phyloP scores from a whole-genome alignment of 805 yeast species.

The Yamadazyma paraphyllophila region DNA sequence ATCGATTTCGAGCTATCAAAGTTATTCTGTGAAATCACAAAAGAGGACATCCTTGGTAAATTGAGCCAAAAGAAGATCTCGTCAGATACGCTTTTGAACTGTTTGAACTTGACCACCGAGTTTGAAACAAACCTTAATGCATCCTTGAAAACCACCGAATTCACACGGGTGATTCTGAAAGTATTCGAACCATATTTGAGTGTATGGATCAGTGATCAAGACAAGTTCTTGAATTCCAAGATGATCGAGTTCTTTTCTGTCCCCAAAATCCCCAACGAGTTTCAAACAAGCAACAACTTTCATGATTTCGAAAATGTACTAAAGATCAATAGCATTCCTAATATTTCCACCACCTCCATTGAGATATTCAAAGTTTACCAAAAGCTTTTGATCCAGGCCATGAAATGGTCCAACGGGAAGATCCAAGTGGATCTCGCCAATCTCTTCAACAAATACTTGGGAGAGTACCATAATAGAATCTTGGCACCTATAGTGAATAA shows the following conservation, averaged over 20 bases:
- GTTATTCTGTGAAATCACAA: slow-evolving; percentile 66
- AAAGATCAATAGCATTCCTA: slow-evolving; percentile 49
- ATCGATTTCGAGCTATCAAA: slow-evolving; percentile 60
- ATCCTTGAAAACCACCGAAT: slow-evolving; percentile 51
- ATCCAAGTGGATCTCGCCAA: slow-evolving; percentile 53
- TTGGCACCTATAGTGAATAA: slow-evolving; percentile 31
- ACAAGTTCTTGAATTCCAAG: slow-evolving; percentile 56
- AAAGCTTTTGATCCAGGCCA: slow-evolving; percentile 65
- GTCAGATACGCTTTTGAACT: slow-evolving; percentile 62
- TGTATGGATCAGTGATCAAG: slow-evolving; percentile 87
- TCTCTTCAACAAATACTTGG: slow-evolving; percentile 65
- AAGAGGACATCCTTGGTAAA: slow-evolving; percentile 50
- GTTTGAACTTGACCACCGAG: slow-evolving; percentile 75
- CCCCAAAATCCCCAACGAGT: slow-evolving; percentile 49
- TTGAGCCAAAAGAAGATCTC: slow-evolving; percentile 42
- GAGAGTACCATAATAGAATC: slow-evolving; percentile 38
- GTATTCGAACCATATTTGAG: slow-evolving; percentile 82
- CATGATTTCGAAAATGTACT: slow-evolving; percentile 36
- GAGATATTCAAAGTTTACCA: slow-evolving; percentile 81
- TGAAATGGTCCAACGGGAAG: slow-evolving; percentile 32
- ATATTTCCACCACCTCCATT: slow-evolving; percentile 81
- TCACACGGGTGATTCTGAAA: slow-evolving; percentile 50
- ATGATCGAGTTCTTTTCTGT: slow-evolving; percentile 63
- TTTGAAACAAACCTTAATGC: slow-evolving; percentile 74
- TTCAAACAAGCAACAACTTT: slow-evolving; percentile 14